Base-by-base conservation (phyloP, 768 basidiomycete species). In the Agaricus subrufescens region DNA sequence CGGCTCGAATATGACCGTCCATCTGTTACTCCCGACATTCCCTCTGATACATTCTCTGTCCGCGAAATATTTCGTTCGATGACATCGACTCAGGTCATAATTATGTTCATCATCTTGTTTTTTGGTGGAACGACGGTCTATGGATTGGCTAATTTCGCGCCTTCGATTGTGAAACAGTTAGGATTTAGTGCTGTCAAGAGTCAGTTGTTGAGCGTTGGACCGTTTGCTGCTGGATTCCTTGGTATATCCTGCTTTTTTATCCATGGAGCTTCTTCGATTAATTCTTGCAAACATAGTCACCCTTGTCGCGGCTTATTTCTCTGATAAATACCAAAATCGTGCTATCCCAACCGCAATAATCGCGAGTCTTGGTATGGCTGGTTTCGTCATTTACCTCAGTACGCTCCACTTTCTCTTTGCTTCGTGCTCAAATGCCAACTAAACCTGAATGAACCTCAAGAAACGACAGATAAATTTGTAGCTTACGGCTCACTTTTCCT, bases 131-230 rank as follows among this genome's bases (percentile, higher is more conserved):
- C 71, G 27, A 68, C 64, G 3, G 57, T 74, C 0, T 73, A 71
- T 48, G 73, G 72, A 10, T 63, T 72, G 9, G 72, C 71, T 0
- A 57, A 34, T 25, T 49, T 48, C 40, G 37, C 11, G 6, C 84
- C 83, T 0, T 79, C 80, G 2, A 82, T 86, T 66, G 80, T 85
- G 10, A 65, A 73, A 3, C 71, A 67, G 11, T 71, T 81, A 15
- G 79, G 78, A 9, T 79, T 73, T 60, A 64, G 64, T 8, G 69
- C 72, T 1, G 71, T 71, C 50, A 62, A 65, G 30, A 74, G 74
- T 10, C 49, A 50, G 12, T 66, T 82, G 3, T 74, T 78, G 68
- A 77, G 74, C 7, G 78, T 80, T 1, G 61, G 60, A 14, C 75
- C 75, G 1, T 73, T 51, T 40, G 38, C 65, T 19, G 71, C 64